Percentiles rank a stretch among this genome's conserved stretches.
Conservation (phyloP, 176 grass and related monocot species). For the Musa troglodytarum region DNA sequence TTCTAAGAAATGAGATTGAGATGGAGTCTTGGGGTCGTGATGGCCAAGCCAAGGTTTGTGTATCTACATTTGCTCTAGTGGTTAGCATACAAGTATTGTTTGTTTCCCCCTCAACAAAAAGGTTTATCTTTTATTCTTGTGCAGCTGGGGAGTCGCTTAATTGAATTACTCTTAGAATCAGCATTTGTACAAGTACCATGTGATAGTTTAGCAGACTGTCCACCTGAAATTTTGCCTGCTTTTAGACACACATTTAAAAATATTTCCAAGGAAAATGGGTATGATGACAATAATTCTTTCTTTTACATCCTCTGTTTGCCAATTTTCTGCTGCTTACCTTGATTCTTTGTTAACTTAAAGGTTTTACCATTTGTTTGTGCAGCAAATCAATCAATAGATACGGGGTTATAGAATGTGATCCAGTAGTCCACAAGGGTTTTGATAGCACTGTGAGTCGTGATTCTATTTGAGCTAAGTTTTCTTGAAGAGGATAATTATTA, state of each 20-base stretch:
- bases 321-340: background rate
- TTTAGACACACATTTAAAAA: conserved; percentile 58
- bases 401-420: conserved; percentile 83
- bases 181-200: conserved; percentile 69
- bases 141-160: conserved; percentile 77
- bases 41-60: conserved; percentile 74
- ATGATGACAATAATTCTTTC: conserved; percentile 18
- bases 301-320: conserved; percentile 2
- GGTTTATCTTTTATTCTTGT: conserved; percentile 20
- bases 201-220: conserved; percentile 43
- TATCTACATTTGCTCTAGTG: background rate
- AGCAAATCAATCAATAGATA: conserved; percentile 66
- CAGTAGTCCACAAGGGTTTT: conserved; percentile 62
- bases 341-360: background rate
- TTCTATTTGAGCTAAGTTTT: background rate
- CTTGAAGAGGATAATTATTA: background rate
- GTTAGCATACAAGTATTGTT: background rate
- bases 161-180: conserved; percentile 84
- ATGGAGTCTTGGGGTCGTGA: conserved; percentile 71
- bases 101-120: background rate
- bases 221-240: conserved; percentile 77
- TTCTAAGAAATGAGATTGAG: conserved; percentile 72
- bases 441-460: conserved; percentile 74
- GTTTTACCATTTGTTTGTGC: background rate
- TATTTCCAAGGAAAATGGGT: conserved; percentile 67